A percentile compares a stretch with the other conserved stretches of the same genome.
phyloP scores from a whole-genome alignment of 192 early-diverging fungal species.

The Linnemannia exigua region DNA sequence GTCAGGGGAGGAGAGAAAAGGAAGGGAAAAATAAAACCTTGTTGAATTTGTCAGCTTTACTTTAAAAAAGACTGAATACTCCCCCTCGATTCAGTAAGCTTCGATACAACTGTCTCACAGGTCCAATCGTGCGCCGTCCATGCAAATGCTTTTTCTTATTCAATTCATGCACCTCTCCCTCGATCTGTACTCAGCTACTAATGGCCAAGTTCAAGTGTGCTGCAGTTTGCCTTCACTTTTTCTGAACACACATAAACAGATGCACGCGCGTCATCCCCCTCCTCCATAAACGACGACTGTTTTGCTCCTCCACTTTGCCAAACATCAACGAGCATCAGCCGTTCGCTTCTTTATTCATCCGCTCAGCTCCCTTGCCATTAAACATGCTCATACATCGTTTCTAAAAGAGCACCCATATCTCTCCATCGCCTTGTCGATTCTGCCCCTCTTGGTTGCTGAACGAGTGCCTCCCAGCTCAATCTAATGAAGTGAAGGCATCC shows the following conservation, averaged over 20 bases:
- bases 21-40: background rate
- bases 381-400: background rate
- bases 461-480: background rate
- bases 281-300: background rate
- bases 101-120: background rate
- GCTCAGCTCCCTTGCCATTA: background rate
- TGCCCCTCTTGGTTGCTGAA: background rate
- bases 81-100: background rate
- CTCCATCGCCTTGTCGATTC: background rate
- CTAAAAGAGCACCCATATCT: too few relatives aligned
- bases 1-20: background rate
- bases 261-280: background rate
- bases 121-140: conserved; percentile 7
- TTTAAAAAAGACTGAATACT: background rate
- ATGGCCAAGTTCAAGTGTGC: background rate
- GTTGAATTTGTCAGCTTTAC: conserved; percentile 25
- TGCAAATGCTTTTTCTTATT: background rate
- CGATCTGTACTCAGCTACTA: background rate
- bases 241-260: background rate
- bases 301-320: background rate
- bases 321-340: background rate
- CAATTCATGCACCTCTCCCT: background rate
- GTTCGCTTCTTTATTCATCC: background rate
- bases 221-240: background rate
- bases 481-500: too few relatives aligned